phyloP scores from a whole-genome alignment of 805 yeast genomes.

The Cephaloascus fragrans region DNA sequence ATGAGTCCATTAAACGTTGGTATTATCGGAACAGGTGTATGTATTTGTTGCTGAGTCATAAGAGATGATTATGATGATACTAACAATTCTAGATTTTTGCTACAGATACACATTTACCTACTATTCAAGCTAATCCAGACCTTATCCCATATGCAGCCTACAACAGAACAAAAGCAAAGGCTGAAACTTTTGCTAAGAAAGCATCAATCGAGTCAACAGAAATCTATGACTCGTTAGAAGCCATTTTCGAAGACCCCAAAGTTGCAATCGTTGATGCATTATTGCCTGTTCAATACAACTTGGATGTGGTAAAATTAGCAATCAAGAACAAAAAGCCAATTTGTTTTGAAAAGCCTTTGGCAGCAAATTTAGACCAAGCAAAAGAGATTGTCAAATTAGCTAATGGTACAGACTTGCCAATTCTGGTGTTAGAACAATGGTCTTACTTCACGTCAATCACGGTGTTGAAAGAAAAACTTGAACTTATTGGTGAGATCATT shows the following conservation, averaged over 20 bases:
- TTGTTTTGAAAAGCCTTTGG: constrained; percentile 84
- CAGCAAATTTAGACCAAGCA: constrained; percentile 78
- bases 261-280: constrained; percentile 78
- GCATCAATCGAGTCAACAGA: constrained; percentile 42
- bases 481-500: constrained; percentile 63
- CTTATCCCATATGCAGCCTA: constrained; percentile 60
- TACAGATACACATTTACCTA: constrained; percentile 72
- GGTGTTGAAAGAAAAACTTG: constrained; percentile 44
- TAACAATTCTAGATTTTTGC: constrained; percentile 54
- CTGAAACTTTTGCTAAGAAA: constrained; percentile 61
- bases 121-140: constrained; percentile 38
- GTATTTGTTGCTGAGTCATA: neutral
- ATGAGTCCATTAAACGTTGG: constrained; percentile 40
- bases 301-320: constrained; percentile 59
- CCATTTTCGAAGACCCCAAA: constrained; percentile 52
- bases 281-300: constrained; percentile 80
- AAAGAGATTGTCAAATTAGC: constrained; percentile 64
- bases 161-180: constrained; percentile 81
- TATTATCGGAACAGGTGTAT: constrained; percentile 60
- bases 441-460: constrained; percentile 53
- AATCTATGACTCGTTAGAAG: constrained; percentile 54
- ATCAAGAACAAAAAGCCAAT: constrained; percentile 70
- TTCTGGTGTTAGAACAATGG: constrained; percentile 84
- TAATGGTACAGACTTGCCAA: constrained; percentile 51
- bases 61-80: neutral